phyloP scores from a whole-genome alignment of 306 rosid genomes.

The Medicago lupulina region DNA sequence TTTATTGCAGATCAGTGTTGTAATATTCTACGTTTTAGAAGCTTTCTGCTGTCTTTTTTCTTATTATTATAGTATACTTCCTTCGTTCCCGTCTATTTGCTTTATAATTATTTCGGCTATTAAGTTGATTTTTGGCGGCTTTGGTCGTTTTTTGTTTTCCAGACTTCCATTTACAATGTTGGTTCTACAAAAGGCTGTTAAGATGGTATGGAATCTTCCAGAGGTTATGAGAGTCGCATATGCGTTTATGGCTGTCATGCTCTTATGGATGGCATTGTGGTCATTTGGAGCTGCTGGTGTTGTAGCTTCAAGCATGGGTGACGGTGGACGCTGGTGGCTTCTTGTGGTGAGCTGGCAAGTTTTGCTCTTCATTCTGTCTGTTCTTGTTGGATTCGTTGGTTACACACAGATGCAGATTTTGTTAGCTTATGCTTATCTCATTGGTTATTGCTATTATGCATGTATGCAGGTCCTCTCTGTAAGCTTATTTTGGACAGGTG shows the following conservation, averaged over 20 bases:
- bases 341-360: conserved; percentile 99
- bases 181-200: conserved; percentile 87
- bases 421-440: conserved; percentile 22
- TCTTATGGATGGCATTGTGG: conserved; percentile 90
- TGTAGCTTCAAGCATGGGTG: conserved; percentile 93
- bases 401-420: conserved; percentile 24
- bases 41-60: background rate
- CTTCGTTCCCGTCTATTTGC: background rate
- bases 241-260: conserved; percentile 83
- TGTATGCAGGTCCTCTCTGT: conserved; percentile 85
- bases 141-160: conserved; percentile 35
- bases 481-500: conserved; percentile 99
- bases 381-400: conserved; percentile 29
- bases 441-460: conserved; percentile 40
- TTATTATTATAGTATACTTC: background rate
- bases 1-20: background rate
- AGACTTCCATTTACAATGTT: conserved; percentile 98
- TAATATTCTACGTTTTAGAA: background rate
- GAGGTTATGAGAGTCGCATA: conserved; percentile 82
- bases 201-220: conserved; percentile 91
- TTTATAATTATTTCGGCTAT: conserved; percentile 8
- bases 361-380: conserved; percentile 66
- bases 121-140: conserved; percentile 38
- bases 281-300: conserved; percentile 99
- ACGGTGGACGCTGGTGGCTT: conserved; percentile 98